These are phyloP conservation scores for Delonix regia DNA, from an alignment of 306 rosid genomes.

Conservation along the genomic window DNA sequence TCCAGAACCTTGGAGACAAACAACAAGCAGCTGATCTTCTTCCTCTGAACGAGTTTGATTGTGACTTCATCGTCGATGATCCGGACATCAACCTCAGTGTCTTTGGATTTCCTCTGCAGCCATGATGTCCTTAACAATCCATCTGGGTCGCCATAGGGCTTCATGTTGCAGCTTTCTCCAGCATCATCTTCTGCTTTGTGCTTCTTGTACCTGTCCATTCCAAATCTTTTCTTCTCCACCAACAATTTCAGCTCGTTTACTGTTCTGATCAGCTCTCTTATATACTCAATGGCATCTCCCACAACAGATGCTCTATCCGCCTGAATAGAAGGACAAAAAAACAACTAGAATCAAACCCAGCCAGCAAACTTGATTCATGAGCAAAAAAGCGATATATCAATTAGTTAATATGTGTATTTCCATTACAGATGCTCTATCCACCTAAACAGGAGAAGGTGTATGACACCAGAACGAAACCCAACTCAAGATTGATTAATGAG, in stretches of 20 bases:
- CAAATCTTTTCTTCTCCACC: conserved; percentile 82
- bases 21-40: conserved; percentile 73
- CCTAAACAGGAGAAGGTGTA: conserved; percentile 27
- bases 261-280: conserved; percentile 72
- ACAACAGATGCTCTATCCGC: conserved; percentile 85
- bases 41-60: conserved; percentile 80
- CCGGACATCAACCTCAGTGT: conserved; percentile 92
- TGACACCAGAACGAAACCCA: conserved; percentile 6
- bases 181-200: conserved; percentile 55
- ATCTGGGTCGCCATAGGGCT: conserved; percentile 63
- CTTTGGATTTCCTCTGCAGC: conserved; percentile 93
- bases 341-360: neutral
- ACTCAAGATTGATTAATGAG: conserved; percentile 21
- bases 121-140: conserved; percentile 81
- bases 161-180: conserved; percentile 66
- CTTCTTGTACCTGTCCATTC: conserved; percentile 72
- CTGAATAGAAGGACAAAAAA: conserved; percentile 31
- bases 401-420: no score
- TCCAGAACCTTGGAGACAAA: conserved; percentile 75
- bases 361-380: neutral
- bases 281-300: conserved; percentile 81
- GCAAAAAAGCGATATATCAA: no score
- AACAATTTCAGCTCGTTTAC: conserved; percentile 69
- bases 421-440: conserved; percentile 83
- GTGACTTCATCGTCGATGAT: conserved; percentile 90